Percentiles rank a stretch among this genome's conserved stretches.
These are phyloP conservation scores for Alternaria rosae DNA, from an alignment of 2,329 filamentous ascomycete species.

Conservation along the genomic window DNA sequence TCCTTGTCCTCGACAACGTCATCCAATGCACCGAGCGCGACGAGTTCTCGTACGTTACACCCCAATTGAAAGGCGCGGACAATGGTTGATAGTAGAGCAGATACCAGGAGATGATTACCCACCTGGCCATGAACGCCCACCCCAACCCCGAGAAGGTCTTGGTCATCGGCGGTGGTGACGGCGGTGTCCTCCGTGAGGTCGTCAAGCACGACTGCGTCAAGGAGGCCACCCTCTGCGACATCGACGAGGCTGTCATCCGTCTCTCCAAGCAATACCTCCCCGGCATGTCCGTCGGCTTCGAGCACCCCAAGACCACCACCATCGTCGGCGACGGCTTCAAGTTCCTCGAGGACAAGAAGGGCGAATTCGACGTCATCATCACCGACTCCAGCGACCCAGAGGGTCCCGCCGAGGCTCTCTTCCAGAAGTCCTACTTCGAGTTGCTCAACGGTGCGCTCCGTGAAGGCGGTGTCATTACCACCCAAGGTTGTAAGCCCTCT, in stretches of 20 bases:
- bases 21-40: constrained; percentile 99
- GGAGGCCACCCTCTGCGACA: constrained; percentile 96
- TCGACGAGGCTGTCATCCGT: constrained; percentile 98
- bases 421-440: constrained; percentile 99
- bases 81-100: constrained; percentile 44
- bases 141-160: constrained; percentile 98
- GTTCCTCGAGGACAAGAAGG: constrained; percentile 96
- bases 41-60: constrained; percentile 78
- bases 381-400: constrained; percentile 98
- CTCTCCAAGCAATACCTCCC: constrained; percentile 98
- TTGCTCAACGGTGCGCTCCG: constrained; percentile 87
- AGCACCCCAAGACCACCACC: constrained; percentile 90
- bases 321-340: constrained; percentile 98
- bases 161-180: constrained; percentile 97
- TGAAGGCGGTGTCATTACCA: constrained; percentile 97
- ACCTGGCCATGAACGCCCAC: constrained; percentile 98
- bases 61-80: neutral
- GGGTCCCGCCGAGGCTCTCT: constrained; percentile 92
- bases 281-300: constrained; percentile 89
- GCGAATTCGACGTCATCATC: constrained; percentile 98
- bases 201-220: constrained; percentile 99
- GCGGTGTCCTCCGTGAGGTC: constrained; percentile 95
- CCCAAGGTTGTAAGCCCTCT: constrained; percentile 98
- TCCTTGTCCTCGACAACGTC: constrained; percentile 97
- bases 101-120: constrained; percentile 99